These are phyloP conservation scores for Colletotrichum ledebouriae DNA, from an alignment of 2,329 filamentous ascomycete genomes.

Conservation along the genomic window DNA sequence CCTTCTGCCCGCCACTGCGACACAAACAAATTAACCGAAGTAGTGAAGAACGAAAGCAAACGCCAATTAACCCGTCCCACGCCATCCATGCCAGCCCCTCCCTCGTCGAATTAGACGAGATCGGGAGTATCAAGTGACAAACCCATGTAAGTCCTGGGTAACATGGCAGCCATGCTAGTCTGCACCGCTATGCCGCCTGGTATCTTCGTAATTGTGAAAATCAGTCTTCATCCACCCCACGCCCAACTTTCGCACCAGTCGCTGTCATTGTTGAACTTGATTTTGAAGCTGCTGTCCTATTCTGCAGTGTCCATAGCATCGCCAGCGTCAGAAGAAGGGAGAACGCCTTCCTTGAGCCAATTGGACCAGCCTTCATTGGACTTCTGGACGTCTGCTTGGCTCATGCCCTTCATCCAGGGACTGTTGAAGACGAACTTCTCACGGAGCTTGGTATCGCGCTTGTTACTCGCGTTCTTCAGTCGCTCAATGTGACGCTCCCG, in stretches of 20 bases:
- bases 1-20: not conserved
- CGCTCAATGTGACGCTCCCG: conserved; percentile 60
- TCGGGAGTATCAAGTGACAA: conserved; percentile 33
- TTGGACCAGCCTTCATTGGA: conserved; percentile 75
- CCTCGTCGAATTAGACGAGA: not conserved
- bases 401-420: conserved; percentile 83
- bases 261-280: not conserved
- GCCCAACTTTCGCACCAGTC: conserved; percentile 4
- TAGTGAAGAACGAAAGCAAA: conserved; percentile 39
- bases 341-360: conserved; percentile 65
- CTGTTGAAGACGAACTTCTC: conserved; percentile 89
- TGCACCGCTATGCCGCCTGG: conserved; percentile 42
- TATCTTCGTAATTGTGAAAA: conserved; percentile 41
- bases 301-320: conserved; percentile 46
- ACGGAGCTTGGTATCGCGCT: conserved; percentile 77
- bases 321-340: conserved; percentile 51
- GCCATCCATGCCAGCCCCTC: conserved; percentile 34
- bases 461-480: conserved; percentile 68
- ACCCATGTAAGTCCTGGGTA: conserved; percentile 31
- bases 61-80: conserved; percentile 31
- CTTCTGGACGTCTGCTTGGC: conserved; percentile 81
- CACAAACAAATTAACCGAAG: not conserved
- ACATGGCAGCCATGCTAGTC: conserved; percentile 41
- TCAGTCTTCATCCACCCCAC: conserved; percentile 20
- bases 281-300: conserved; percentile 16